A percentile compares a stretch with the other conserved stretches of the same genome.
Conservation (phyloP, 352 stramenopile genomes). For the Phytophthora megakarya region DNA sequence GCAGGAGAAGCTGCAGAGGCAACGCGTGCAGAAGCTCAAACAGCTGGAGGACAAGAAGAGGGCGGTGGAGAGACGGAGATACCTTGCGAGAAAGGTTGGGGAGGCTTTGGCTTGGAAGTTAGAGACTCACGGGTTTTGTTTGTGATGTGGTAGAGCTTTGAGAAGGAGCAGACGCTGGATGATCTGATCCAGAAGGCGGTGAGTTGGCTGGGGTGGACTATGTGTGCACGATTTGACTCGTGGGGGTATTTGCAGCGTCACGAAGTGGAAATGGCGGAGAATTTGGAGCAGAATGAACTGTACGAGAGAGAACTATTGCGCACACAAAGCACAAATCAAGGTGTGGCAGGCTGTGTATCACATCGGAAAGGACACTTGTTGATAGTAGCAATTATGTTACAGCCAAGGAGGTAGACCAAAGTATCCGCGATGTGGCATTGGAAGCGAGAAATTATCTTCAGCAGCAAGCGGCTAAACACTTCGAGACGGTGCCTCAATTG, state of each 20-base stretch:
- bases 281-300: constrained; percentile 76
- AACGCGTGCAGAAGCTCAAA: constrained; percentile 57
- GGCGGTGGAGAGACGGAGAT: constrained; percentile 65
- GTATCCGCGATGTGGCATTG: constrained; percentile 64
- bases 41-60: constrained; percentile 80
- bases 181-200: constrained; percentile 77
- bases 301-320: constrained; percentile 68
- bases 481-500: constrained; percentile 39
- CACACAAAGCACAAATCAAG: constrained; percentile 53
- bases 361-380: neutral
- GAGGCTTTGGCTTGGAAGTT: neutral
- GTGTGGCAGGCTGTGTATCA: constrained; percentile 19
- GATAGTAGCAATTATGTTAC: neutral
- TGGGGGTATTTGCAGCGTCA: constrained; percentile 47
- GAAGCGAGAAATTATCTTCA: constrained; percentile 62
- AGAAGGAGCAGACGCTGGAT: constrained; percentile 76
- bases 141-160: constrained; percentile 69
- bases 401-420: constrained; percentile 64
- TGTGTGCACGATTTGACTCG: neutral
- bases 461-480: constrained; percentile 50
- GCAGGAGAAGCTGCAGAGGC: constrained; percentile 64
- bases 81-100: constrained; percentile 73
- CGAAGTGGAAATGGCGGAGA: constrained; percentile 75
- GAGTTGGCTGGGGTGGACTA: neutral
- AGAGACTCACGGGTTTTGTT: neutral